Evolutionary conservation across 805 yeast species (phyloP).

Genomic region (Ascoidea asiatica): DNA sequence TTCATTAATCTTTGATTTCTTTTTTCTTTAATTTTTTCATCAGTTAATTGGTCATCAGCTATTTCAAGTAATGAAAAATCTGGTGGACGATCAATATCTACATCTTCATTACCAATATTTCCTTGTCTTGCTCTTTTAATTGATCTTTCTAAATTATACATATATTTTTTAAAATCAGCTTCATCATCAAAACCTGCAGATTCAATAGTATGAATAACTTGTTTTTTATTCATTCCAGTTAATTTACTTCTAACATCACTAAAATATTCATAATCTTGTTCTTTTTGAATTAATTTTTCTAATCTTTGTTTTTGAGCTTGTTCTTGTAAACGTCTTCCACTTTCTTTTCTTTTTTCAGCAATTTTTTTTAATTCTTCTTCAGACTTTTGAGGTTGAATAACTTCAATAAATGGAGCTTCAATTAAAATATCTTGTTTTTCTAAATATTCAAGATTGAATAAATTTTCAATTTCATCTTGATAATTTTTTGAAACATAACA

Average conservation of each 20-base stretch:
- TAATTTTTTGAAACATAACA: slow-evolving; percentile 70
- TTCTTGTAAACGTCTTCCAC: slow-evolving; percentile 80
- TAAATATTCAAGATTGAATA: slow-evolving; percentile 47
- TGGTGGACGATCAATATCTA: slow-evolving; percentile 34
- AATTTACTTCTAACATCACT: slow-evolving; percentile 41
- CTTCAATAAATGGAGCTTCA: slow-evolving; percentile 70
- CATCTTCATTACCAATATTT: slow-evolving; percentile 38
- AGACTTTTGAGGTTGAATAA: slow-evolving; percentile 55
- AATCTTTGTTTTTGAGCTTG: slow-evolving; percentile 78
- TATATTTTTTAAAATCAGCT: slow-evolving; percentile 53
- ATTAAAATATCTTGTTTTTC: slow-evolving; percentile 61
- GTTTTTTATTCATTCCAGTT: slow-evolving; percentile 34
- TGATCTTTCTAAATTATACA: slow-evolving; percentile 51
- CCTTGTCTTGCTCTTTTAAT: slow-evolving; percentile 53
- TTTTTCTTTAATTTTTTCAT: slow-evolving; percentile 76
- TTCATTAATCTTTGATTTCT: slow-evolving; percentile 71
- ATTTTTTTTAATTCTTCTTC: slow-evolving; percentile 72
- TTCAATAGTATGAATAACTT: slow-evolving; percentile 39
- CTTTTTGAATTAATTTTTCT: slow-evolving; percentile 70
- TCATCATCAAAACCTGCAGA: slow-evolving; percentile 72
- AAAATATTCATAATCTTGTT: slow-evolving; percentile 68
- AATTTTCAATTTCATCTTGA: slow-evolving; percentile 41
- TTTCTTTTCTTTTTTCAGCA: slow-evolving; percentile 70
- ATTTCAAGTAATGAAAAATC: slow-evolving; percentile 63
- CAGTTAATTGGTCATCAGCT: slow-evolving; percentile 73